Conservation (phyloP, 2,329 filamentous ascomycete species). For the Aureobasidium melanogenum region DNA sequence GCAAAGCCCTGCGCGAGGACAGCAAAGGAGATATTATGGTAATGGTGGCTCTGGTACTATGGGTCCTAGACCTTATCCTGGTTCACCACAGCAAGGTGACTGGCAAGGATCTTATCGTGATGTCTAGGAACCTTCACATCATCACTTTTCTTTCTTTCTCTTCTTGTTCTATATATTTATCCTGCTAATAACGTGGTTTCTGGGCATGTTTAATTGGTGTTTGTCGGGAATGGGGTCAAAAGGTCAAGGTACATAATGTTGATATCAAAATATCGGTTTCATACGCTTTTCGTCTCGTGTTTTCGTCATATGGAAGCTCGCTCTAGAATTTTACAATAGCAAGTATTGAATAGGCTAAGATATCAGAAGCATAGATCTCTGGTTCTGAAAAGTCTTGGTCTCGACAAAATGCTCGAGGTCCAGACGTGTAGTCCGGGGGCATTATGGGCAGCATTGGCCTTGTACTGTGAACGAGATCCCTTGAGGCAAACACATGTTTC, state of each 20-base stretch:
- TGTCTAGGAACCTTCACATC: background rate
- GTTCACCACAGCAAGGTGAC: background rate
- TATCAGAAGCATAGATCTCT: too few relatives aligned
- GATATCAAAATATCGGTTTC: background rate
- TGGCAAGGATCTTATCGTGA: background rate
- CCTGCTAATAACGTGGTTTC: too few relatives aligned
- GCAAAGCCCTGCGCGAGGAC: background rate
- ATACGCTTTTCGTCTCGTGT: too few relatives aligned
- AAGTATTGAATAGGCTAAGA: too few relatives aligned
- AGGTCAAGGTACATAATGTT: background rate
- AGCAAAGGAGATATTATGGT: slow-evolving; percentile 1
- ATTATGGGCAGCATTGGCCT: too few relatives aligned
- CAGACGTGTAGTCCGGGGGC: too few relatives aligned
- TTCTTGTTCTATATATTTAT: background rate
- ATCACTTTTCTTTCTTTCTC: background rate
- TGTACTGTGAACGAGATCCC: too few relatives aligned
- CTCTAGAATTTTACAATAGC: too few relatives aligned
- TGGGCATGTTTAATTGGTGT: background rate
- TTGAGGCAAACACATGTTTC: too few relatives aligned
- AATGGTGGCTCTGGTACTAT: background rate
- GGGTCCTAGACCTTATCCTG: background rate
- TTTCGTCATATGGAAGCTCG: too few relatives aligned
- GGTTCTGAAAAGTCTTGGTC: too few relatives aligned
- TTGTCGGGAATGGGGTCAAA: background rate
- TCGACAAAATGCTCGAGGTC: too few relatives aligned